Evolutionary conservation across 225 moss, liverwort and hornwort species (phyloP), one percentile per base, ranked within the genome.

Genomic region (Sphagnum contortum): DNA sequence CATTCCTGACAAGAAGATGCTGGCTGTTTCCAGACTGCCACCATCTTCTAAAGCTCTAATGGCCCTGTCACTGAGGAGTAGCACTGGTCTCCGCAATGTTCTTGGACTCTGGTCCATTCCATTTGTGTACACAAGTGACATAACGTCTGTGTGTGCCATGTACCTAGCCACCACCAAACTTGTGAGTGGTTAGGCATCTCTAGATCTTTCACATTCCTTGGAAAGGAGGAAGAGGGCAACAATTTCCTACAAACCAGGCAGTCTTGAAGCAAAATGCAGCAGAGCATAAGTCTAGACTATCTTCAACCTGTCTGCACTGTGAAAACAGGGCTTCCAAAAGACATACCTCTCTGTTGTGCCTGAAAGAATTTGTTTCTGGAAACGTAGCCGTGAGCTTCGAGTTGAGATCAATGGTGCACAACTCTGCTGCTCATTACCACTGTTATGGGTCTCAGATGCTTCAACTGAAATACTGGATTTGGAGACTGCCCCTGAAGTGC

Each of bases 341-440:
- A 29, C 49, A 49, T 63, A 69, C 69, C 55, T 69, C 62, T 70
- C 69, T 56, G 13, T 4, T 55, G 69, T 63, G 61, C 69, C 69
- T 45, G 52, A 12, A 1, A 70, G 62, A 63, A 70, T 70, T 48
- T 70, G 69, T n/a, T 9, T 47, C 62, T 70, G 53, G 48, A 70
- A 70, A 1, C 69, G 69, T 48, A 70, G 48, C 2, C 69, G 69
- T 11, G 69, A 70, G 55, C 69, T 70, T 55, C 69, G 47, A 9
- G 69, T 70, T n/a, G 48, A 55, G 8, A 53, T 14, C 4, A 62
- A 12, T 4, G 13, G 53, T 48, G 5, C 45, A 55, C 7, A 12
- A 6, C 4, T 48, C 62, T 62, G 55, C 13, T 48, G 55, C 53
- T 44, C 3, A 9, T 54, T 45, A 9, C 12, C 54, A 4, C 45